Evolutionary conservation across 192 early-diverging fungal species (phyloP).

Genomic region (Coemansia reversa): DNA sequence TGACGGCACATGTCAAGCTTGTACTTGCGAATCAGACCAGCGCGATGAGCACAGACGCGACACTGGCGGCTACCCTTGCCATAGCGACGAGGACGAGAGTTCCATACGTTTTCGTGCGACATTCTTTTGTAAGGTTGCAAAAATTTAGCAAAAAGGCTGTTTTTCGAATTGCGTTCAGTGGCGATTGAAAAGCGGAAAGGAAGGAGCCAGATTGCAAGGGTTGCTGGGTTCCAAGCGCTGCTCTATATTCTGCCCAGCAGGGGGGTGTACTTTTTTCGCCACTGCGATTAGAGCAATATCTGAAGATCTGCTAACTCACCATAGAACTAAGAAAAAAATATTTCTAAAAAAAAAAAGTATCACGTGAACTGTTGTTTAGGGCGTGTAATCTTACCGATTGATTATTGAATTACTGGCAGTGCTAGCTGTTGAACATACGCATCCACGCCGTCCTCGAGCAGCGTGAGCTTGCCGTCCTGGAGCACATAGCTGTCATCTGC

Average conservation of each 20-base stretch:
- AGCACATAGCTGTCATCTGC: conserved; percentile 58
- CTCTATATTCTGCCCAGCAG: not conserved
- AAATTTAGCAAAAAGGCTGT: conserved; percentile 4
- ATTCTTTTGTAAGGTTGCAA: conserved; percentile 61
- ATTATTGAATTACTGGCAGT: conserved; percentile 2
- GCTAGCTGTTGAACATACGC: conserved; percentile 56
- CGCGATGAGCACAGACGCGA: conserved; percentile 98
- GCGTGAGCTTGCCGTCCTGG: conserved; percentile 50
- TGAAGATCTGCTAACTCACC: not conserved
- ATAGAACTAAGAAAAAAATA: conserved; percentile 1
- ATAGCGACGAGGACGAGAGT: conserved; percentile 94
- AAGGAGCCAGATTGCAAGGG: not conserved
- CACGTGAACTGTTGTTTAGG: conserved; percentile 5
- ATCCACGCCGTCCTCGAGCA: conserved; percentile 65
- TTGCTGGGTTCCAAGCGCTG: not conserved
- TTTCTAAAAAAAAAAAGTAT: not conserved
- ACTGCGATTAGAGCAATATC: not conserved
- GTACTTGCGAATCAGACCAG: conserved; percentile 99
- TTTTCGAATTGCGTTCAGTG: conserved; percentile 17
- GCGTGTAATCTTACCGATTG: not conserved
- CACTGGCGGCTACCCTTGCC: conserved; percentile 99
- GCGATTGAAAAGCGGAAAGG: conserved; percentile 16
- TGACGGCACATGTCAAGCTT: conserved; percentile 98
- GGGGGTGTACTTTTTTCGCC: not conserved
- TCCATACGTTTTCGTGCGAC: conserved; percentile 97